Conservation (phyloP, 2,329 filamentous ascomycete species). For the Fonsecaea monophora region DNA sequence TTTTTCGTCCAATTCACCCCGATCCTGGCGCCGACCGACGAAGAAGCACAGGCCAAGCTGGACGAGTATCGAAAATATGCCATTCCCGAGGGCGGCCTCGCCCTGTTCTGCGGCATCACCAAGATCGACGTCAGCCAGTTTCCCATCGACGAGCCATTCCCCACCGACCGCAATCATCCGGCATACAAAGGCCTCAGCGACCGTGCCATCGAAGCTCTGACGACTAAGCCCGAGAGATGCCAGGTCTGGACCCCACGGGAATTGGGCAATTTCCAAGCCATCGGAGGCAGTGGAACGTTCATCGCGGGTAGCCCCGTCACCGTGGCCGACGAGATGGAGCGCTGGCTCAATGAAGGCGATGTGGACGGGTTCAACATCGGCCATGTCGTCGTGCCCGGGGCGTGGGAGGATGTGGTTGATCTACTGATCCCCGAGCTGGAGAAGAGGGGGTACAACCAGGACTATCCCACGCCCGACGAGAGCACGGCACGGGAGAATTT, state of each 20-base stretch:
- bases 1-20: slow-evolving; percentile 60
- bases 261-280: slow-evolving; percentile 59
- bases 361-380: slow-evolving; percentile 73
- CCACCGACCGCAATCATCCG: neutral
- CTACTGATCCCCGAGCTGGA: slow-evolving; percentile 68
- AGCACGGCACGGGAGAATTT: slow-evolving; percentile 36
- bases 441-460: slow-evolving; percentile 48
- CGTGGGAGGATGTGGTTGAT: slow-evolving; percentile 72
- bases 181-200: slow-evolving; percentile 36
- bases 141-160: slow-evolving; percentile 17
- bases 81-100: slow-evolving; percentile 62
- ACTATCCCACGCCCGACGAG: slow-evolving; percentile 19
- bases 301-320: slow-evolving; percentile 68
- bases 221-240: neutral
- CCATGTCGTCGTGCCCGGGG: slow-evolving; percentile 68
- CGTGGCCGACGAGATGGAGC: slow-evolving; percentile 71
- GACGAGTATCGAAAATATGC: slow-evolving; percentile 59
- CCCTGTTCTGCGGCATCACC: slow-evolving; percentile 55
- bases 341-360: slow-evolving; percentile 71
- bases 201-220: slow-evolving; percentile 42
- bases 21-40: slow-evolving; percentile 57
- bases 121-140: slow-evolving; percentile 17
- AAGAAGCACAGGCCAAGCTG: slow-evolving; percentile 61
- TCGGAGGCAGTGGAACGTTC: slow-evolving; percentile 71
- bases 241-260: slow-evolving; percentile 9